Base-by-base conservation (phyloP, 495 filamentous ascomycete species). In the Daldinia vernicosa region DNA sequence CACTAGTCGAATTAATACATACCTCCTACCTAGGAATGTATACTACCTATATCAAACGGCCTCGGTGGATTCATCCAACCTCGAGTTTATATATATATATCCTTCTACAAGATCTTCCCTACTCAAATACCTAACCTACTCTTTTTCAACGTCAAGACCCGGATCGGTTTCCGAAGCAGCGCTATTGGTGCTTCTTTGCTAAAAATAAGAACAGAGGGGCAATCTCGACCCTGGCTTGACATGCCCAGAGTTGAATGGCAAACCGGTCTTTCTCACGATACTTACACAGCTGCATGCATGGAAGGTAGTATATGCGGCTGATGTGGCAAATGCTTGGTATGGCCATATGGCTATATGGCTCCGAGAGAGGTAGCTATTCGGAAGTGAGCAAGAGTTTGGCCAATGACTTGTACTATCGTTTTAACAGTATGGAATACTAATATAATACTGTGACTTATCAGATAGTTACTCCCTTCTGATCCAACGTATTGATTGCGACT, bases 261-360 rank as follows among this genome's bases (percentile, higher is more conserved):
- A 47, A 24, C 43, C 43, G 3, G 43, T 47, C 6, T 24, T 24
- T 8, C 43, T 22, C 43, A 24, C 12, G 17, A 47, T 22, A 22
- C 19, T 9, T 47, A 4, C 43, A 47, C 11, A 22, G 43, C 43
- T 47, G 17, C 11, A 47, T 47, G 43, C 19, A 24, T 47, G 43
- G 19, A 47, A 47, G 43, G 43, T 47, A 12, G 43, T 47, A 47
- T 47, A 47, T 47, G 43, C 43, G 43, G 43, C 43, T 47, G 43
- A 47, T 47, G 43, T 47, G 43, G 43, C 19, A 47, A 47, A 22
- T 47, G 19, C 17, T 22, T 47, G 43, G 1, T 24, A 22, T 43
- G n/a, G 39, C 17, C 8, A 22, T 47, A 45, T 45, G 40, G 17
- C n/a, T 17, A 17, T 19, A 17, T 45, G 17, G n/a, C 17, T 45